Base-by-base conservation (phyloP, 495 filamentous ascomycete genomes). In the Aspergillus indologenus region DNA sequence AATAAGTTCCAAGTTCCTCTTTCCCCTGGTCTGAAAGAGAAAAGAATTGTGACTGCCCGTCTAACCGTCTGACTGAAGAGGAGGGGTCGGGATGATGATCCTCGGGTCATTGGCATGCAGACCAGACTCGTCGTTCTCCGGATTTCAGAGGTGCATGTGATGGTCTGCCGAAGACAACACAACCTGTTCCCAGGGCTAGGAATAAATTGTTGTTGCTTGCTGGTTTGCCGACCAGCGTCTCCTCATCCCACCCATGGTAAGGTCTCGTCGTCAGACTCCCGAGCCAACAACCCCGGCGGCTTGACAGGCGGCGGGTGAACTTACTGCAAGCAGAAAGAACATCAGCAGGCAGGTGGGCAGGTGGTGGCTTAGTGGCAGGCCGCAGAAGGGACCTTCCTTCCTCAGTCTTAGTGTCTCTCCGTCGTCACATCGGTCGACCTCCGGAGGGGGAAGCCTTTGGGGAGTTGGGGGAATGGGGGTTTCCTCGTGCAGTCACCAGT, bases 241-340 rank as follows among this genome's bases (percentile, higher is more conserved):
- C 23, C 29, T 51, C 29, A 51, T 29, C 48, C 48, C 48, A 29
- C 18, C 34, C 34, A 40, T 15, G 34, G 34, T 40, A 40, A 40
- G 48, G 17, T 7, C 5, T 19, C 48, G 23, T 29, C 48, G 48
- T 29, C 48, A 23, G 47, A 11, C 12, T 40, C 34, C 22, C 45
- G 19, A 47, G 47, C 12, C 47, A 23, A 15, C 47, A 26, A n/a
- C 1, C 47, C 3, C 21, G 8, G 3, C 22, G 21, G 47, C 14
- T 50, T 26, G 17, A 22, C 47, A 17, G 19, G 47, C 48, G 29
- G 48, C 48, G 48, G 48, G 23, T 18, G 48, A 51, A 51, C 48
- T 51, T 51, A 31, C 48, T 51, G 48, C 23, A 51, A 29, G 4
- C 23, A 51, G 48, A 29, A 51, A 51, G 20, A 15, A 21, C n/a